Base-by-base conservation (phyloP, 306 rosid species). In the Albizia julibrissin region DNA sequence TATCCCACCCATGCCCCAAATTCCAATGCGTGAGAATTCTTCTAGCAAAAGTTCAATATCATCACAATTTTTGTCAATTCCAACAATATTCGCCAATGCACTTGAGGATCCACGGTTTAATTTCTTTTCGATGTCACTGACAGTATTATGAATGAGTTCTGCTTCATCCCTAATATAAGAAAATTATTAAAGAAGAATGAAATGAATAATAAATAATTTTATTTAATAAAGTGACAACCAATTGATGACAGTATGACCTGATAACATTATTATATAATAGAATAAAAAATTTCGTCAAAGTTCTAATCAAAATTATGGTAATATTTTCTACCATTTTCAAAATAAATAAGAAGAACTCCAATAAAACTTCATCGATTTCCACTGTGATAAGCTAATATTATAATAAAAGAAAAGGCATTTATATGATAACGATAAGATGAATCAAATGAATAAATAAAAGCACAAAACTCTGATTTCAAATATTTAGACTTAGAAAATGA, bases 1-100 rank as follows among this genome's bases (percentile, higher is more conserved):
- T 0, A 84, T 69, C 1, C 87, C 83, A 0, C 72, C 79, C 75
- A 83, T 83, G 1, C 87, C 87, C 80, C 83, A 79, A 19, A 84
- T 84, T 58, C 87, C 87, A 40, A 79, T 43, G 43, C 9, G 27
- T 3, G 34, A 27, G 14, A 10, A 9, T 3, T 5, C 21, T 5
- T 66, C 2, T 10, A 76, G 34, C 22, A 50, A 59, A 1, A 4
- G 16, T 26, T 83, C 31, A 24, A 82, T 58, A 3, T 8, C 0
- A 13, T 33, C 24, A 47, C 18, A 46, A 21, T 24, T 6, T 9
- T 70, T 1, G 2, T 70, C 46, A 47, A 62, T 43, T 61, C 77
- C 47, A 46, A 83, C 59, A 46, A 70, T 9, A 9, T 14, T 61
- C 7, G 54, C 6, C 3, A 71, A 61, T 9, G 42, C n/a, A 37